Base-by-base conservation (phyloP, 2,329 filamentous ascomycete genomes). In the Aureobasidium sp. region DNA sequence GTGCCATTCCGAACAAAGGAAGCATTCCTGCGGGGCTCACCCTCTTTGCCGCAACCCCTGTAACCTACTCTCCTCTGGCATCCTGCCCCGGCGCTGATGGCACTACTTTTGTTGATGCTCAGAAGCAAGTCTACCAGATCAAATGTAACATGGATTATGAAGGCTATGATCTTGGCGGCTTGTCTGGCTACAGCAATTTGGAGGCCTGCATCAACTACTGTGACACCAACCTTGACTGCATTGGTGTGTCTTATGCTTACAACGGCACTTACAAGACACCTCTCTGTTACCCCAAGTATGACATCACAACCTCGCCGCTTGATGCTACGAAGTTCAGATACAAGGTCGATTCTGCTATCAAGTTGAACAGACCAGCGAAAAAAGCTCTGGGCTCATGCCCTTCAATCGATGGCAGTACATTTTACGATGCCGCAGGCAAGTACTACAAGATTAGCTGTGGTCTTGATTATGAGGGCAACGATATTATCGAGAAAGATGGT, bases 261-360 rank as follows among this genome's bases (percentile, higher is more conserved):
- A 55, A 24, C 36, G 51, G 51, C 13, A 59, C 44, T n/a, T 62
- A 62, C 50, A 55, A 46, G 48, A 55, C 48, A 10, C 59, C 50
- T 13, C 52, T 55, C 13, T 55, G 59, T 50, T 62, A 62, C n/a
- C 59, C 59, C 20, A 62, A 62, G 48, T 62, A 62, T 13, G 32
- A 62, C 26, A 62, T 62, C 37, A 61, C 59, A 7, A 46, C 52
- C 17, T 24, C 37, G 17, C 59, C 50, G 6, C 48, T 62, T 20
- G 55, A 62, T 29, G 46, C 48, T 7, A 52, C 59, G 26, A 46
- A 20, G n/a, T 62, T 53, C 41, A 62, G 44, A 27, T 62, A 62
- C 48, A 62, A 62, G 59, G 52, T 62, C 24, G 59, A 62, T 39
- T 46, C 59, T 20, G 59, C 59, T n/a, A 46, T 62, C 39, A 62